Base-by-base conservation (phyloP, 1,284 basidiomycete genomes). In the Ustilago shanxiensis region DNA sequence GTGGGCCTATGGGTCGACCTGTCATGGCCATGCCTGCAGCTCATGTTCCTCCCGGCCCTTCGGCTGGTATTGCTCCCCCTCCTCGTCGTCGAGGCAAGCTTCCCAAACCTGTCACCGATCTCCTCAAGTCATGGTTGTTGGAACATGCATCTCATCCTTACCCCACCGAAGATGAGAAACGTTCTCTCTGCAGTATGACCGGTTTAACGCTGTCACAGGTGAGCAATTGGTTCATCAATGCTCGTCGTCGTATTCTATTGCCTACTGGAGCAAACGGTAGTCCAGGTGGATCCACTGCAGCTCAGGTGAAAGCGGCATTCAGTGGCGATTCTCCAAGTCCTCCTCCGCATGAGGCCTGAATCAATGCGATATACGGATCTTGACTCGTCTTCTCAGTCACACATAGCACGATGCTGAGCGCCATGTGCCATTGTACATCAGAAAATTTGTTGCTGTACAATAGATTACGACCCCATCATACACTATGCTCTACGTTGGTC, bases 141-240 rank as follows among this genome's bases (percentile, higher is more conserved):
- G 90, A 92, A 69, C 93, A 95, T 84, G 92, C 92, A 2, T 92
- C 93, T 83, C 93, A 95, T 81, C 93, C 93, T 10, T 95, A 95
- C 85, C 94, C 93, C 24, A 92, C 91, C 73, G 93, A 95, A 84
- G 93, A 94, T 79, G 93, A 95, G 88, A 95, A 95, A 88, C 93
- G 94, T 82, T 91, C 92, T 82, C 88, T 95, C 68, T 95, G 93
- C 87, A 90, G 92, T 81, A 91, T 92, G 55, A 95, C 93, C 0
- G 92, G 92, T 16, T 88, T 95, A 72, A 93, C 91, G 86, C 94
- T 95, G 91, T 91, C 90, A 86, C 93, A 95, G 86, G 93, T 95
- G 5, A 79, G 69, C 24, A 84, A 84, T 33, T 83, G 80, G 81
- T 84, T 85, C 56, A 84, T 85, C 52, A 85, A 85, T 41, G 83